Evolutionary conservation across 257 asterid species (phyloP), one percentile per base, ranked within the genome.

Genomic region (Knoxia roxburghii): DNA sequence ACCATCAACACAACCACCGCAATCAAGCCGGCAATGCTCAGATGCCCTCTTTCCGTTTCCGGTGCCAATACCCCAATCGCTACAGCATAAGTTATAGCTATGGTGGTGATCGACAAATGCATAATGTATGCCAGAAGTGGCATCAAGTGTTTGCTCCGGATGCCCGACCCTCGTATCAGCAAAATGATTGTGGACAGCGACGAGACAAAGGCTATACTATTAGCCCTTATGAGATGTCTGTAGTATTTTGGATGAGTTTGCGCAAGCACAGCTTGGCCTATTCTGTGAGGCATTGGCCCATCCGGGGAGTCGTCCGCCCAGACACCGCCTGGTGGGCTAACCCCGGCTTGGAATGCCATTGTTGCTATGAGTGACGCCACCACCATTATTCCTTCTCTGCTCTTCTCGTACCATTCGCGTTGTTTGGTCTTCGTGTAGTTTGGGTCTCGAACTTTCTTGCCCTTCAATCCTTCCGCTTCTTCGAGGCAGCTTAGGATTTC

Each of bases 301-400:
- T 29, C 39, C 5, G 7, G 61, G 2, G 6, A 29, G n/a, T 57
- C 20, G 3, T 57, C 63, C 4, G 41, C 7, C 63, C 63, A 57
- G 13, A 57, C 43, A 37, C 63, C 63, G 2, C 63, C 63, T 0
- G 63, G 41, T 1, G 63, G 63, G 63, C 43, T 57, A 20, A 57
- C 26, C 35, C 21, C 41, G 13, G 43, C 43, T 6, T 57, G 63
- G 7, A 57, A 57, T 5, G 63, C 63, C 63, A 57, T 57, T 15
- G 63, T 57, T 32, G 63, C 63, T 13, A 57, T 57, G 63, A 57
- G 41, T 32, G 43, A 57, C 24, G 63, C 63, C 63, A 57, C 63
- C 2, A 57, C 24, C 63, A 57, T 57, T 57, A 57, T 14, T 4
- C 24, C 35, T 6, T 30, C 63, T 30, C 63, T 57, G 12, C 43